Evolutionary conservation across 176 grass and related monocot species (phyloP), one percentile per base, ranked within the genome.

Genomic region (Bromus sterilis): DNA sequence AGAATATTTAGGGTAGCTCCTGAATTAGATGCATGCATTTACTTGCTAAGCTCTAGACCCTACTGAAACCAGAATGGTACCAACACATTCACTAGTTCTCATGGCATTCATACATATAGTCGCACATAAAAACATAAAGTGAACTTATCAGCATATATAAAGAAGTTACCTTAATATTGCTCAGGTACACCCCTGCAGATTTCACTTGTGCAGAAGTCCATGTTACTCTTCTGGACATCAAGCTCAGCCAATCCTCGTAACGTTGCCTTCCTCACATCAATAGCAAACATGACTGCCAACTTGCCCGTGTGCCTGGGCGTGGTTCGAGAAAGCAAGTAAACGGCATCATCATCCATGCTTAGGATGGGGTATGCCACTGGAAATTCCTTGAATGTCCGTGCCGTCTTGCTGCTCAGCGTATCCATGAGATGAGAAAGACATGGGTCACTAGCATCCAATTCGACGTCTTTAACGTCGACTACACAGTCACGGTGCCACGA

Each of bases 41-140:
- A 82, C 55, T 73, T 82, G 66, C 67, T 82, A 58, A 61, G 39
- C 79, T 71, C 66, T 81, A 81, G 66, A 60, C 41, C 80, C 67
- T 73, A 46, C 37, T 11, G 80, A 73, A 82, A 71, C 66, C 33
- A 71, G 79, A 56, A 56, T 56, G 41, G 78, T 37, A 69, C 64
- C 46, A 80, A 71, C 79, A 71, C 14, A 43, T 81, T 81, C 30
- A 49, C 61, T 53, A 79, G 43, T 66, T 66, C 42, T 79, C 42
- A 66, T 24, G 77, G 32, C 46, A 65, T 78, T 79, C 60, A 66
- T 66, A 79, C 28, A 66, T 66, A 66, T 32, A 81, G 49, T 42
- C 35, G 11, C 49, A 59, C 66, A 71, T 71, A 51, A 58, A 81
- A 58, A 43, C 24, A 71, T 44, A 71, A 28, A 71, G 28, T 23